phyloP scores from a whole-genome alignment of 371 early-diverging fungal species.

The Syncephalastrum contaminatum region DNA sequence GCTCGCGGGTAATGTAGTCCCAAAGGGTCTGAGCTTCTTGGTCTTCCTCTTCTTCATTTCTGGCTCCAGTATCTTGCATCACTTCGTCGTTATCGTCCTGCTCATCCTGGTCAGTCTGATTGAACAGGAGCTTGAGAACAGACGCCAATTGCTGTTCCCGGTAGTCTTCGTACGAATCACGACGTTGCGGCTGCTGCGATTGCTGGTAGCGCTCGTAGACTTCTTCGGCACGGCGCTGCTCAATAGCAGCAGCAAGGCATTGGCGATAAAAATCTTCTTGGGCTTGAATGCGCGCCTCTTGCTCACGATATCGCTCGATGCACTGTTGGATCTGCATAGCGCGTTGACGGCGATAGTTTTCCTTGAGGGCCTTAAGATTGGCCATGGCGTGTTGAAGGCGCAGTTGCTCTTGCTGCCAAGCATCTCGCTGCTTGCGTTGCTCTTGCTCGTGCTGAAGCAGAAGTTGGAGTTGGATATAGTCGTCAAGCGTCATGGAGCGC shows the following conservation, averaged over 20 bases:
- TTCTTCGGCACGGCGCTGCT: conserved; percentile 15
- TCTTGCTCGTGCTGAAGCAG: conserved; percentile 21
- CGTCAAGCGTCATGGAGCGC: conserved; percentile 20
- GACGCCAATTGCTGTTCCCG: conserved; percentile 9
- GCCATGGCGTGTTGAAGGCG: conserved; percentile 18
- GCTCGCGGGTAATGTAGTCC: conserved; percentile 11
- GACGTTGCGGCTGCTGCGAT: conserved; percentile 6
- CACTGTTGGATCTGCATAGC: conserved; percentile 15
- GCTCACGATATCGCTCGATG: conserved; percentile 13
- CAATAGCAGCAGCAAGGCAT: conserved; percentile 19
- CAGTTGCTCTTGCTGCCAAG: conserved; percentile 10
- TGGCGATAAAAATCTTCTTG: conserved; percentile 16
- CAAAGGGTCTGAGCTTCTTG: conserved; percentile 14
- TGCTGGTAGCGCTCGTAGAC: conserved; percentile 7
- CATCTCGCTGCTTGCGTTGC: conserved; percentile 8
- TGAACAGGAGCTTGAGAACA: conserved; percentile 10
- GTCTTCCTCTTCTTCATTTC: conserved; percentile 17
- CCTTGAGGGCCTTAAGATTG: conserved; percentile 13
- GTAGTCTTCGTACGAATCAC: conserved; percentile 8
- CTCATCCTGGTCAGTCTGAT: conserved; percentile 9
- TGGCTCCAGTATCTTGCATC: neutral
- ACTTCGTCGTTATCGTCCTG: conserved; percentile 11
- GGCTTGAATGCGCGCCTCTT: neutral
- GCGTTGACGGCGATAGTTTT: conserved; percentile 23
- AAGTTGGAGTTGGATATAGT: conserved; percentile 29